phyloP scores from a whole-genome alignment of 23 red algal species.

The Gracilaria gracilis region DNA sequence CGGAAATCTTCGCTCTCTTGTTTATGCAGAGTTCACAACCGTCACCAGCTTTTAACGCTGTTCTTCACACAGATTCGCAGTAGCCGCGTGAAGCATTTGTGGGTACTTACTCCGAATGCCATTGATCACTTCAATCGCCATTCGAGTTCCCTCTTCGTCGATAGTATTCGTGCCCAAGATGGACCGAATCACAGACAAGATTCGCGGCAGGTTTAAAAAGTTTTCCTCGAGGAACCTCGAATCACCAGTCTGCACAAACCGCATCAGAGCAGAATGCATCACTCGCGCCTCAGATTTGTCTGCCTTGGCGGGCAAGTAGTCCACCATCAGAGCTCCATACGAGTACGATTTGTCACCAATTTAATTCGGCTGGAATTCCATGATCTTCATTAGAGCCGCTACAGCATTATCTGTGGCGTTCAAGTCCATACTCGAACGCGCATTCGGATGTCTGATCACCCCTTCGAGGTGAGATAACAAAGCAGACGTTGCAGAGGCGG shows the following conservation, averaged over 20 bases:
- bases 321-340: constrained; percentile 46
- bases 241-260: constrained; percentile 60
- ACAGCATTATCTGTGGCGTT: constrained; percentile 90
- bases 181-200: constrained; percentile 54
- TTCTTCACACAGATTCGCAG: constrained; percentile 56
- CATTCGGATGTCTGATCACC: constrained; percentile 60
- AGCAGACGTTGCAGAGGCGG: constrained; percentile 2
- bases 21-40: constrained; percentile 42
- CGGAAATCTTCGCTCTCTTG: constrained; percentile 25
- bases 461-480: constrained; percentile 49
- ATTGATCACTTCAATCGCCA: constrained; percentile 59
- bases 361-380: constrained; percentile 73
- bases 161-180: constrained; percentile 59
- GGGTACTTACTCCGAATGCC: constrained; percentile 62
- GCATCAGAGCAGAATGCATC: constrained; percentile 70
- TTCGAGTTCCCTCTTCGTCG: constrained; percentile 44
- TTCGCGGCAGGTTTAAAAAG: constrained; percentile 42
- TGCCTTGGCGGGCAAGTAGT: constrained; percentile 78
- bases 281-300: constrained; percentile 83
- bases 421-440: constrained; percentile 53
- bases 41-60: constrained; percentile 58
- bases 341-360: constrained; percentile 37
- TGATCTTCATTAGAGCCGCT: constrained; percentile 83
- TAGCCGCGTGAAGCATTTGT: constrained; percentile 61
- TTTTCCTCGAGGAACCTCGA: constrained; percentile 54